A percentile compares a stretch with the other conserved stretches of the same genome.
Evolutionary conservation across 768 basidiomycete genomes (phyloP).

Genomic region (Termitomyces sp.): DNA sequence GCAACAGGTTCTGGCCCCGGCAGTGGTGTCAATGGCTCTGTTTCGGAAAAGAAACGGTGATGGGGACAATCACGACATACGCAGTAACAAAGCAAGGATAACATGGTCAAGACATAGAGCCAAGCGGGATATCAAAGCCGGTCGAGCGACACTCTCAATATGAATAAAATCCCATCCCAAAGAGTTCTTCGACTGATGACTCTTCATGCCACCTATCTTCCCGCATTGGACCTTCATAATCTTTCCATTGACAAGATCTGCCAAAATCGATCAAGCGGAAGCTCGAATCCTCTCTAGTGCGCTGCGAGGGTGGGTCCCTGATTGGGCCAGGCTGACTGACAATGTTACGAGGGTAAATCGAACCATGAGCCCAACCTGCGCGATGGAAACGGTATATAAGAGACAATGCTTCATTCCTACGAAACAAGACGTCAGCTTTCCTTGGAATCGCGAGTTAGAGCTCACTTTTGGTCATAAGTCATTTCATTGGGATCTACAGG

Average conservation of each 20-base stretch:
- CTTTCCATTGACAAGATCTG: constrained; percentile 2
- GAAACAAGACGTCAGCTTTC: background rate
- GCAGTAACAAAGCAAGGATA: background rate
- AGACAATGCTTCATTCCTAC: constrained; percentile 33
- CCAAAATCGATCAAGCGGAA: constrained; percentile 41
- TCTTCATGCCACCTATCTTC: background rate
- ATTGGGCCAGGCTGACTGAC: constrained; percentile 28
- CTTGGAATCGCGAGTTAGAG: background rate
- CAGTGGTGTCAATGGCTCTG: background rate
- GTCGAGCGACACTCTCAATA: background rate
- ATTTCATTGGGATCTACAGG: constrained; percentile 20
- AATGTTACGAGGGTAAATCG: constrained; percentile 32
- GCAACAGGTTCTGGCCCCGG: too few relatives aligned
- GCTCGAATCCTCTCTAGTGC: constrained; percentile 17
- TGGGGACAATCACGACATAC: background rate
- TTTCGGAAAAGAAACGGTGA: background rate
- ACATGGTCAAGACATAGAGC: background rate
- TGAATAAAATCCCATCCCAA: constrained; percentile 3
- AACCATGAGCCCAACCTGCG: constrained; percentile 30
- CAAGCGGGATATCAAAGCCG: background rate
- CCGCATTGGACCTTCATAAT: background rate
- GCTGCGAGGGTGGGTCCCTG: constrained; percentile 7
- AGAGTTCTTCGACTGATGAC: background rate
- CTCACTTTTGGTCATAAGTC: constrained; percentile 31
- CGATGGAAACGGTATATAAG: constrained; percentile 32